Conservation (phyloP, 2,329 filamentous ascomycete species). For the Curvularia spicifera region DNA sequence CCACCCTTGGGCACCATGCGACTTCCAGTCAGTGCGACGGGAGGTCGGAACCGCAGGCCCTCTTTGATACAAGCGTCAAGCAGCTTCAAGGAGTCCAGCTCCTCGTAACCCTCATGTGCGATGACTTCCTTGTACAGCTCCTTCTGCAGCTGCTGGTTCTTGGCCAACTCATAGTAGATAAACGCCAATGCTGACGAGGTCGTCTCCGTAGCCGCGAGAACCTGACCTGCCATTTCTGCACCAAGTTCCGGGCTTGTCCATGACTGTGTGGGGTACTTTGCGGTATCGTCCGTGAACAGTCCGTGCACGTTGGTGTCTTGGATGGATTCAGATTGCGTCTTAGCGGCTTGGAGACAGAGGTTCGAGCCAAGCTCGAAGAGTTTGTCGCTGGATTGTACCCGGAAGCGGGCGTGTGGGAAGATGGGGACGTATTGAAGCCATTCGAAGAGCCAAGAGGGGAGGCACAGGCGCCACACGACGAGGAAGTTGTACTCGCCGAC, state of each 20-base stretch:
- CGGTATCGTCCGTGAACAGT: constrained; percentile 22
- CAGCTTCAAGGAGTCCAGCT: constrained; percentile 26
- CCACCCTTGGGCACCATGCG: constrained; percentile 26
- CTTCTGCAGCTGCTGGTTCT: constrained; percentile 25
- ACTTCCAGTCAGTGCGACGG: constrained; percentile 30
- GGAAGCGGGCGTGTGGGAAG: constrained; percentile 24
- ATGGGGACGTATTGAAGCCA: constrained; percentile 25
- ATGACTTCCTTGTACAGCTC: constrained; percentile 20
- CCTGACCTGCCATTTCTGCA: constrained; percentile 31
- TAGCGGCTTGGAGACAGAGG: constrained; percentile 22
- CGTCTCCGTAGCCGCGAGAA: constrained; percentile 30
- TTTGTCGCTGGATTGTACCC: constrained; percentile 28
- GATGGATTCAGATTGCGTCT: constrained; percentile 6
- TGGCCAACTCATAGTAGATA: constrained; percentile 29
- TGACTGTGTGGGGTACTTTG: constrained; percentile 29
- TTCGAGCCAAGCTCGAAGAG: constrained; percentile 26
- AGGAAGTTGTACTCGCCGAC: constrained; percentile 33
- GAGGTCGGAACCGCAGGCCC: constrained; percentile 31
- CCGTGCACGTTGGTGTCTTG: constrained; percentile 23
- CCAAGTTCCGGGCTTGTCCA: constrained; percentile 25
- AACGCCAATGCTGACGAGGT: constrained; percentile 29
- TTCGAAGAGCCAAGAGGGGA: constrained; percentile 28
- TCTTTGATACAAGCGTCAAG: constrained; percentile 29
- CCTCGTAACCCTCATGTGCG: constrained; percentile 26
- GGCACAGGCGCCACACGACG: constrained; percentile 29